phyloP scores from a whole-genome alignment of 441 rosid genomes.

The Mallotus japonicus region DNA sequence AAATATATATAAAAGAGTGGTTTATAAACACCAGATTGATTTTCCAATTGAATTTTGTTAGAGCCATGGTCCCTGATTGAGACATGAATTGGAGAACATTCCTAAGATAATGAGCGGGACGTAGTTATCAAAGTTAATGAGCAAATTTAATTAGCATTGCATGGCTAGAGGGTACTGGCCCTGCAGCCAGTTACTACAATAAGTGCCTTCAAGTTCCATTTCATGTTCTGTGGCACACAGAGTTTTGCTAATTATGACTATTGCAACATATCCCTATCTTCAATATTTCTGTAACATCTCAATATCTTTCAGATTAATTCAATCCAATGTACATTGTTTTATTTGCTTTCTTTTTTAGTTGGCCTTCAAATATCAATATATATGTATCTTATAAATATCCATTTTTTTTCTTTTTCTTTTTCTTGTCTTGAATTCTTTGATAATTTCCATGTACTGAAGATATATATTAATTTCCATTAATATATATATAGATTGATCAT shows the following conservation, averaged over 20 bases:
- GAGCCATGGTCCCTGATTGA: constrained; percentile 8
- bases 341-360: too few relatives aligned
- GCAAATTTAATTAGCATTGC: not conserved
- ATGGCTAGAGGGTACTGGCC: not conserved
- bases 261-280: not conserved
- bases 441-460: too few relatives aligned
- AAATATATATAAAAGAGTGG: too few relatives aligned
- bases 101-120: not conserved
- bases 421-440: too few relatives aligned
- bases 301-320: not conserved
- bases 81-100: constrained; percentile 16
- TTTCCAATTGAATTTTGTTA: not conserved
- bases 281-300: not conserved
- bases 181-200: not conserved
- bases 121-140: constrained; percentile 12
- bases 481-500: too few relatives aligned
- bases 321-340: too few relatives aligned
- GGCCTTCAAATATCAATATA: too few relatives aligned
- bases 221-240: constrained; percentile 21
- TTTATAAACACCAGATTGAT: not conserved
- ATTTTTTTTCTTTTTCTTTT: too few relatives aligned
- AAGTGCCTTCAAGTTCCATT: not conserved
- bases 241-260: not conserved
- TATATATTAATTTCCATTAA: too few relatives aligned
- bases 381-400: too few relatives aligned